Percentiles rank a stretch among this genome's conserved stretches.
These are phyloP conservation scores for Cercospora zeina DNA, from an alignment of 2,329 filamentous ascomycete genomes.

Conservation along the genomic window DNA sequence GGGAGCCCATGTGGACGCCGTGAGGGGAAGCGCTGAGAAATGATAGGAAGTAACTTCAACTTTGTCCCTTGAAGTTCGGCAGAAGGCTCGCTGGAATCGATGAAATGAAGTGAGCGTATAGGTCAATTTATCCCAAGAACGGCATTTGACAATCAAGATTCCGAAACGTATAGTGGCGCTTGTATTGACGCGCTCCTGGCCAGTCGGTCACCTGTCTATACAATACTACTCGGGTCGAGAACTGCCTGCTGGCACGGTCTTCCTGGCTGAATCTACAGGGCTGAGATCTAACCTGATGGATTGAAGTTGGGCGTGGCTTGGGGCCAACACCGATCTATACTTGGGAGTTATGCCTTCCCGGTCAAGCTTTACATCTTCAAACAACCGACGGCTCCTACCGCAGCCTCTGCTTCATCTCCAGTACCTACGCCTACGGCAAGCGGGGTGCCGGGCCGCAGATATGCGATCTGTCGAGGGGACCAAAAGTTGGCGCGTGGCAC, in stretches of 20 bases:
- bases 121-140: background rate
- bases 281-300: background rate
- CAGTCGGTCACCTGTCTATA: background rate
- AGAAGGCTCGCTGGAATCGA: background rate
- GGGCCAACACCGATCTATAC: background rate
- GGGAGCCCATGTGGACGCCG: background rate
- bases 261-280: background rate
- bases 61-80: background rate
- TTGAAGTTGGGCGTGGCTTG: background rate
- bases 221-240: background rate
- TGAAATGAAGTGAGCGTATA: background rate
- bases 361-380: background rate
- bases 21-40: background rate
- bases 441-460: background rate
- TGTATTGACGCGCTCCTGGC: background rate
- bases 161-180: background rate
- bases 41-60: background rate
- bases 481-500: background rate
- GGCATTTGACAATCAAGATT: no score
- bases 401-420: background rate
- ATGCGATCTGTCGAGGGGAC: background rate
- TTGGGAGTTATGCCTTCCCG: background rate
- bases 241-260: background rate
- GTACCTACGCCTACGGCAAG: background rate
- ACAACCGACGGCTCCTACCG: background rate